A percentile compares a stretch with the other conserved stretches of the same genome.
Conservation (phyloP, 495 filamentous ascomycete species). For the Penicillium parvum region DNA sequence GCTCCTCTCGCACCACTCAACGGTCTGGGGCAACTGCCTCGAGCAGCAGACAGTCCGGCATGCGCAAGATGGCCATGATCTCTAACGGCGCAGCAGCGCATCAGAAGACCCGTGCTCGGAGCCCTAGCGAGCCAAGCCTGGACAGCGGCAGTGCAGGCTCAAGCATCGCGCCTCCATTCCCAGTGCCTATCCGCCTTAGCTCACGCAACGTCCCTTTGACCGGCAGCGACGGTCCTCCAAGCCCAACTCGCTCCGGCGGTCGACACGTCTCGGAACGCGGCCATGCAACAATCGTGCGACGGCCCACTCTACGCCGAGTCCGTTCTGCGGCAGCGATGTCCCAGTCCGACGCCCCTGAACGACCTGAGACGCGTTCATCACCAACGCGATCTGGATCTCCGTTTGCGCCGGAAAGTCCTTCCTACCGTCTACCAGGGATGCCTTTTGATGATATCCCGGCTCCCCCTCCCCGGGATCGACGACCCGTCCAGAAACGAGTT, state of each 20-base stretch:
- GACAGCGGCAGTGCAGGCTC: slow-evolving; percentile 45
- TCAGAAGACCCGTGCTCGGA: slow-evolving; percentile 58
- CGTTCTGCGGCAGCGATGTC: slow-evolving; percentile 74
- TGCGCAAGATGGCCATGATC: slow-evolving; percentile 66
- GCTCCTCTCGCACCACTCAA: slow-evolving; percentile 18
- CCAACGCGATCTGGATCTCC: slow-evolving; percentile 62
- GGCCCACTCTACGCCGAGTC: slow-evolving; percentile 65
- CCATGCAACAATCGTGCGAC: slow-evolving; percentile 29
- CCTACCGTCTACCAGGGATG: slow-evolving; percentile 57
- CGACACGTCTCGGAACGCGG: slow-evolving; percentile 41
- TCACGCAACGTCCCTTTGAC: slow-evolving; percentile 71
- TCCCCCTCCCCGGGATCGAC: slow-evolving; percentile 45
- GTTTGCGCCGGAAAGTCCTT: slow-evolving; percentile 62
- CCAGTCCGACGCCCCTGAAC: slow-evolving; percentile 36
- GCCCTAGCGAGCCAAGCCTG: slow-evolving; percentile 67
- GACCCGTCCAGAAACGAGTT: slow-evolving; percentile 12
- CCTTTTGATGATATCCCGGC: slow-evolving; percentile 68
- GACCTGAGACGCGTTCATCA: slow-evolving; percentile 58
- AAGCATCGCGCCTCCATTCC: slow-evolving; percentile 67
- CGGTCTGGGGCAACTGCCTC: slow-evolving; percentile 20
- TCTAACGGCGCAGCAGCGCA: slow-evolving; percentile 72
- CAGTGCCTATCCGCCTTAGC: slow-evolving; percentile 83
- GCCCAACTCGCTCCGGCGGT: slow-evolving; percentile 61
- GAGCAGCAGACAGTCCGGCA: slow-evolving; percentile 45
- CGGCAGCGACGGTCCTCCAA: slow-evolving; percentile 71